Conservation (phyloP, 2,329 filamentous ascomycete genomes). For the Penicillium sumatraense region DNA sequence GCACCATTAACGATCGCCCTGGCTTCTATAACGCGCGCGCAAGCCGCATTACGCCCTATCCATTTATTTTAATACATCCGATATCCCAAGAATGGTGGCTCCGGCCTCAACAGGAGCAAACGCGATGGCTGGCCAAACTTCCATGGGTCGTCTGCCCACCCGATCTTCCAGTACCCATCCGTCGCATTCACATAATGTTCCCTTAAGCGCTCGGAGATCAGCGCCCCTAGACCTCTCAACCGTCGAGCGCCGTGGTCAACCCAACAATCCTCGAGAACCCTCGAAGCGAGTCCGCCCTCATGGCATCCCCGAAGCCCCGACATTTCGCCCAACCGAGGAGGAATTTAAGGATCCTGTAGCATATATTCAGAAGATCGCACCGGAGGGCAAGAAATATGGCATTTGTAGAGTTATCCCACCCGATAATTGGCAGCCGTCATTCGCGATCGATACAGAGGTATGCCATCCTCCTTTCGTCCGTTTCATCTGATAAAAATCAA, state of each 20-base stretch:
- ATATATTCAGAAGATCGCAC: conserved; percentile 89
- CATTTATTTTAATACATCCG: conserved; percentile 12
- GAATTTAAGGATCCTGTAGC: conserved; percentile 94
- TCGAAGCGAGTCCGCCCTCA: conserved; percentile 80
- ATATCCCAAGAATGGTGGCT: conserved; percentile 48
- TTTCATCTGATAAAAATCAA: neutral
- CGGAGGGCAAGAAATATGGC: conserved; percentile 84
- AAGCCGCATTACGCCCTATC: conserved; percentile 15
- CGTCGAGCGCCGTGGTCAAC: conserved; percentile 87
- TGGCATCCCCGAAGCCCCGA: conserved; percentile 85
- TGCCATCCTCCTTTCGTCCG: conserved; percentile 29
- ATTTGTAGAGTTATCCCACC: conserved; percentile 96
- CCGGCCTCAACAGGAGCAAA: conserved; percentile 48
- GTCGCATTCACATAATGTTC: conserved; percentile 56
- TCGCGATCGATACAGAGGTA: conserved; percentile 97
- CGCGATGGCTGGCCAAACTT: conserved; percentile 38
- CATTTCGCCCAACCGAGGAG: conserved; percentile 85
- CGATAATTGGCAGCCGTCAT: conserved; percentile 89
- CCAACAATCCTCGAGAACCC: conserved; percentile 74
- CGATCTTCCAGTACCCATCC: conserved; percentile 49
- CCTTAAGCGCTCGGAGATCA: conserved; percentile 67
- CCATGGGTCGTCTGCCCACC: conserved; percentile 39
- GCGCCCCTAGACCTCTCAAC: conserved; percentile 80
- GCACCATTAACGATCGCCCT: conserved; percentile 31
- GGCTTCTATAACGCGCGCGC: conserved; percentile 35